phyloP scores from a whole-genome alignment of 2,329 filamentous ascomycete genomes.

The Didymella exigua region DNA sequence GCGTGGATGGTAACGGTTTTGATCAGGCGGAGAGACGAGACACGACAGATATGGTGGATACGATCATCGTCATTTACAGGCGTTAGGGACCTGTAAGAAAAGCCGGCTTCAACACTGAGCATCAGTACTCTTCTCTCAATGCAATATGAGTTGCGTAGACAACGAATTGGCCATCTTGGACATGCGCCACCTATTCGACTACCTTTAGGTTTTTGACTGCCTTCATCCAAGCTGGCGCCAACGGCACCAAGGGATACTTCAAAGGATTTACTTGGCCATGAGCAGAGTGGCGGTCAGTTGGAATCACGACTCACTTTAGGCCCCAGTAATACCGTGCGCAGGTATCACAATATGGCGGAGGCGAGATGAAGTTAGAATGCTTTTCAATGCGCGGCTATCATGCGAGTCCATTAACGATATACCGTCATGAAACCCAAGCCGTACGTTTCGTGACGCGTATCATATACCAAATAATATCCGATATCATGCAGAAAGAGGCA shows the following conservation, averaged over 20 bases:
- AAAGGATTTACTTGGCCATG: too few relatives aligned
- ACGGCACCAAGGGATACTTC: too few relatives aligned
- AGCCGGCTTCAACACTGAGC: constrained; percentile 15
- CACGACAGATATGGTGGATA: not conserved
- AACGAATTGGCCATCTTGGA: too few relatives aligned
- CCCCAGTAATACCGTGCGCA: not conserved
- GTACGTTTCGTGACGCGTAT: constrained; percentile 10
- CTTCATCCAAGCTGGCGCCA: too few relatives aligned
- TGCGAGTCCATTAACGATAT: not conserved
- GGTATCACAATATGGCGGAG: not conserved
- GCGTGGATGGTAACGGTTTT: constrained; percentile 74
- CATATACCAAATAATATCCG: constrained; percentile 5
- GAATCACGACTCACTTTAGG: not conserved
- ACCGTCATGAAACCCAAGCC: not conserved
- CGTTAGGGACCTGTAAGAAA: constrained; percentile 9
- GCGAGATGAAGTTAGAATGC: not conserved
- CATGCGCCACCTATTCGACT: too few relatives aligned
- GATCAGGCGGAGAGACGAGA: not conserved
- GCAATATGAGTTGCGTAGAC: not conserved
- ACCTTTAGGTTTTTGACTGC: too few relatives aligned
- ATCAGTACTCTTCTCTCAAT: constrained; percentile 6
- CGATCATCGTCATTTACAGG: constrained; percentile 10
- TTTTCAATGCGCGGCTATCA: constrained; percentile 11
- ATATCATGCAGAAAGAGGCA: constrained; percentile 11
- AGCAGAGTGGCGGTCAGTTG: too few relatives aligned